Evolutionary conservation across 164 flowering plant genomes (phyloP).

Genomic region (Malania oleifera): DNA sequence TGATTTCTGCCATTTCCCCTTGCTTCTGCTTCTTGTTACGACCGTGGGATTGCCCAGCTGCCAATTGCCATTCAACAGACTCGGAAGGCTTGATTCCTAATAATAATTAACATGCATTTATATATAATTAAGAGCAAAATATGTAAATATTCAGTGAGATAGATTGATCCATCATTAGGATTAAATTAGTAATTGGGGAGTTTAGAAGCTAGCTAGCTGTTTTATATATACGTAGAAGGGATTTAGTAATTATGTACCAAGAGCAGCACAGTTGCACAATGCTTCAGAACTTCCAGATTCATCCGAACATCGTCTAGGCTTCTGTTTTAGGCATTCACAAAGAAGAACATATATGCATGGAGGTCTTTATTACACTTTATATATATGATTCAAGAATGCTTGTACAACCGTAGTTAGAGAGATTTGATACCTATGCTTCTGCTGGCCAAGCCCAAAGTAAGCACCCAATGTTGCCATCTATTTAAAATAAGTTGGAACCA

Average conservation of each 20-base stretch:
- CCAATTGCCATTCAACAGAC: constrained; percentile 16
- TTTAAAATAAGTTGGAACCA: too few species aligned
- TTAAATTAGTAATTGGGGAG: too few species aligned
- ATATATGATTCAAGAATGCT: neutral
- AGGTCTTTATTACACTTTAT: too few species aligned
- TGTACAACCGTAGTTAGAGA: too few species aligned
- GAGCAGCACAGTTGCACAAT: constrained; percentile 84
- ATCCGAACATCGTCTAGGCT: constrained; percentile 90
- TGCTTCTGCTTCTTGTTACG: constrained; percentile 50
- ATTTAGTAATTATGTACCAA: constrained; percentile 37
- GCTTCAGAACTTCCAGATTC: constrained; percentile 86
- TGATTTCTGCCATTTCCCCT: constrained; percentile 19
- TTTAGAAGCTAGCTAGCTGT: too few species aligned
- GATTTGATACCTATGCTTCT: constrained; percentile 62
- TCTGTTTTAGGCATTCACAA: constrained; percentile 27
- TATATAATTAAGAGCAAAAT: neutral
- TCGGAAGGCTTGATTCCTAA: constrained; percentile 69
- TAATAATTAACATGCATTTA: neutral
- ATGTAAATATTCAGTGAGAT: neutral
- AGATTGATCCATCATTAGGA: neutral
- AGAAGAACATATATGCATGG: neutral
- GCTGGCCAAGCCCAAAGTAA: constrained; percentile 83
- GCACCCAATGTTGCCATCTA: constrained; percentile 86
- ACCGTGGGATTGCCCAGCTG: constrained; percentile 27
- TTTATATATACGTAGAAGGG: neutral